Base-by-base conservation (phyloP, 2,329 filamentous ascomycete species). In the Venturia asperata region DNA sequence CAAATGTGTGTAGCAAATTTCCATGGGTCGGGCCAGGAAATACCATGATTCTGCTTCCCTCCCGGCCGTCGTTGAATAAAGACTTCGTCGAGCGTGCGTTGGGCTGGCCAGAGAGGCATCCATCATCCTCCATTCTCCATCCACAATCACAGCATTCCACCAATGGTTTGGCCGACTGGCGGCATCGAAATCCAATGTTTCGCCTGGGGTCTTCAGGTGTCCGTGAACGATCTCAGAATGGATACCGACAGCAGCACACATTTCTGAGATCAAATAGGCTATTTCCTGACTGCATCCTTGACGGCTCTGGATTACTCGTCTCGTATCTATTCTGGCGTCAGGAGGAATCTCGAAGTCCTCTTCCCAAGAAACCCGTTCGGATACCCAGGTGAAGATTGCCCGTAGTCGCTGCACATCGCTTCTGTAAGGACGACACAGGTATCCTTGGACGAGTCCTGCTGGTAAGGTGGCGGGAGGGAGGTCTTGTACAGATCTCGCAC, bases 301-400 rank as follows among this genome's bases (percentile, higher is more conserved):
- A 74, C 90, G 92, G 21, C 86, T 87, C 69, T 94, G 88, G 41
- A 99, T 87, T 5, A 96, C 90, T 60, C 90, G 85, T 64, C 89
- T 84, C 2, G 92, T 88, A 74, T 99, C 92, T 63, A 94, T 79
- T 9, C 88, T 83, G n/a, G 88, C 89, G 19, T 37, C 49, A 19
- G 61, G 43, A 21, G 37, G 41, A 21, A 61, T 49, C 70, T 96
- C 91, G 68, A 91, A 92, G 69, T 96, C 92, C 71, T 97, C 93
- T 73, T 99, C 94, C 94, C 94, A 99, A 41, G 85, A 85, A 65
- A 99, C 87, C 70, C 93, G 92, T 74, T 99, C 94, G n/a, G 91
- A 85, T 5, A 96, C 91, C 93, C 93, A 99, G 1, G 90, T 97
- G 72, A 97, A 99, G 68, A 99, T 97, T 19, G 94, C 93, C 30